Percentiles rank a stretch among this genome's conserved stretches.
phyloP scores from a whole-genome alignment of 768 basidiomycete species.

The Termitomyces sp. region DNA sequence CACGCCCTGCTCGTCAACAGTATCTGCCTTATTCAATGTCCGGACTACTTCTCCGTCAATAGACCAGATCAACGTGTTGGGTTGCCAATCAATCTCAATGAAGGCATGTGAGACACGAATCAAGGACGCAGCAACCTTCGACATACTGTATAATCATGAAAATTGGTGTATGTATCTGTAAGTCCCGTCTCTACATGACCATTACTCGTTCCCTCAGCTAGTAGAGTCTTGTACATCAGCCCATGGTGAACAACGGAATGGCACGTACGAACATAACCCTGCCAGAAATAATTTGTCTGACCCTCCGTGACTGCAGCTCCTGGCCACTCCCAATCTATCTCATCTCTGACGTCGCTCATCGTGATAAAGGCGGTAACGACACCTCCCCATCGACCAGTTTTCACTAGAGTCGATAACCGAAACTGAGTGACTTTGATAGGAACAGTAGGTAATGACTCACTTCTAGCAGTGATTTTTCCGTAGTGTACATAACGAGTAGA shows the following conservation, averaged over 20 bases:
- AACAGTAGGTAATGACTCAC: slow-evolving; percentile 26
- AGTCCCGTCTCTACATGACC: slow-evolving; percentile 45
- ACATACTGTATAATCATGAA: slow-evolving; percentile 72
- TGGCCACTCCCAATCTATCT: slow-evolving; percentile 87
- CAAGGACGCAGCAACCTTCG: not conserved
- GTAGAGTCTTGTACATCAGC: not conserved
- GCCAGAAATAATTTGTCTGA: slow-evolving; percentile 83
- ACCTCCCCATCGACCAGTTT: slow-evolving; percentile 74
- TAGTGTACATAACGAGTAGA: slow-evolving; percentile 82
- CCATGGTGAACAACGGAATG: not conserved
- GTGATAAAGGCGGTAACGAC: slow-evolving; percentile 84
- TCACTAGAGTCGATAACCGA: slow-evolving; percentile 38
- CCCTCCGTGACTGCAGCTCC: slow-evolving; percentile 54
- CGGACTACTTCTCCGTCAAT: slow-evolving; percentile 72
- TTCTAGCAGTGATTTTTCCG: slow-evolving; percentile 61
- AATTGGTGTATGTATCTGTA: slow-evolving; percentile 61
- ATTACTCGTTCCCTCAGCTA: slow-evolving; percentile 37
- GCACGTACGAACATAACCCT: slow-evolving; percentile 57
- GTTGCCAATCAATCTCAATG: slow-evolving; percentile 69
- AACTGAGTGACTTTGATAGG: not conserved
- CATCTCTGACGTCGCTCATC: slow-evolving; percentile 80
- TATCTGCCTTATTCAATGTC: slow-evolving; percentile 57
- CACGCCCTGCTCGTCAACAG: slow-evolving; percentile 49
- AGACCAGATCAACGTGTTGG: slow-evolving; percentile 55
- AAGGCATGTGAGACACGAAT: not conserved